Base-by-base conservation (phyloP, 768 basidiomycete species). In the Dacryopinax spathularia region DNA sequence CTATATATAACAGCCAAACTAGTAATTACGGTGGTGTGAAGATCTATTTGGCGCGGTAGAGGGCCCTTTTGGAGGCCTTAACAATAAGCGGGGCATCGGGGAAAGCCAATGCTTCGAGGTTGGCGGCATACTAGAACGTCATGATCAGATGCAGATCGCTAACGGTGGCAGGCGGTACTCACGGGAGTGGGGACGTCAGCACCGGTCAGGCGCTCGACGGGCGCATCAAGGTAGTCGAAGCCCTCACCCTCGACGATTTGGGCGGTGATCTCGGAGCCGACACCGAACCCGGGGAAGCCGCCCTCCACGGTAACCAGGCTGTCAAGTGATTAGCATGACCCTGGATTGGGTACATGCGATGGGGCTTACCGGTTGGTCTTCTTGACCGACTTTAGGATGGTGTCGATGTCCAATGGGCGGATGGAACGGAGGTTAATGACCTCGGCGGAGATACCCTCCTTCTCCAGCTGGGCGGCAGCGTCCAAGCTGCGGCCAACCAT, bases 241-340 rank as follows among this genome's bases (percentile, higher is more conserved):
- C 93, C 95, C 70, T 96, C 91, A 69, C 90, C 91, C 81, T 99
- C 96, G 63, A 95, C 81, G 69, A 98, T 91, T 75, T 98, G 94
- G 15, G 96, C 96, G 69, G 90, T 91, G 70, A 99, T 95, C 77
- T 99, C 96, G 69, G 92, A 94, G 68, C 96, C 96, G 63, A 99
- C 95, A 78, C 96, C 92, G 75, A 97, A 98, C 60, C 83, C 86
- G 36, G 96, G 96, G 91, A 96, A 99, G 36, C 96, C 96, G 75
- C 95, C 95, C 77, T 99, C 96, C 60, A 92, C 94, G 64, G 89
- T 90, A 62, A 99, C 80, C 66, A 99, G 82, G 63, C 91, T 93
- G 67, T 29, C 65, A 15, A n/a, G 25, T 4, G 22, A n/a, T 18
- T 27, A 33, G 13, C 4, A 25, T 18, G 22, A 18, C 1, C n/a